Percentiles rank a stretch among this genome's conserved stretches.
Conservation (phyloP, 441 rosid genomes). For the Populus hybrid region DNA sequence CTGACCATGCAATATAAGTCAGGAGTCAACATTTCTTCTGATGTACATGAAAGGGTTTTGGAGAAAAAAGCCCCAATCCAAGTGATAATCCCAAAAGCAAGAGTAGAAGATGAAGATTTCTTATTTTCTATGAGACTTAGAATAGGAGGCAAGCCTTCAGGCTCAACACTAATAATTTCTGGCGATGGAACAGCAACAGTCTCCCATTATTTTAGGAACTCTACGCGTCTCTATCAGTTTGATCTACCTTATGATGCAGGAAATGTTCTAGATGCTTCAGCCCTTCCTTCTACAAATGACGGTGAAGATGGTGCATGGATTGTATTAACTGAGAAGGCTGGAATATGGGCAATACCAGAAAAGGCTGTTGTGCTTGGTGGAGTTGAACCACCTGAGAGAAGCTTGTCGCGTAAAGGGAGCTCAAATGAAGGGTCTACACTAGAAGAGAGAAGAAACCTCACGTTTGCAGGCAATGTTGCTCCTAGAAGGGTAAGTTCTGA, state of each 20-base stretch:
- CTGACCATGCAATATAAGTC: slow-evolving; percentile 79
- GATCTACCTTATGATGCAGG: slow-evolving; percentile 96
- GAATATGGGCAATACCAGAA: slow-evolving; percentile 98
- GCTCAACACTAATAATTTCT: slow-evolving; percentile 77
- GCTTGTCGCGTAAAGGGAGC: slow-evolving; percentile 90
- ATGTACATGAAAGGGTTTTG: too few species aligned
- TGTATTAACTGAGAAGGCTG: slow-evolving; percentile 89
- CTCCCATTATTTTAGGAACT: slow-evolving; percentile 61
- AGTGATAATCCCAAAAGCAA: too few species aligned
- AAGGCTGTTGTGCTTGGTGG: slow-evolving; percentile 83
- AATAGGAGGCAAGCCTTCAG: slow-evolving; percentile 15
- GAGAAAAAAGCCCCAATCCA: too few species aligned
- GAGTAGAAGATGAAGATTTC: too few species aligned
- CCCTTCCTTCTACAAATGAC: slow-evolving; percentile 70
- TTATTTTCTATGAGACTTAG: too few species aligned
- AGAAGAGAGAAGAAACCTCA: slow-evolving; percentile 59
- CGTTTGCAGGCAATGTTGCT: slow-evolving; percentile 44
- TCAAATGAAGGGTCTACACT: slow-evolving; percentile 67
- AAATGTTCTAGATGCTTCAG: slow-evolving; percentile 90
- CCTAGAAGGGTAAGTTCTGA: slow-evolving; percentile 63
- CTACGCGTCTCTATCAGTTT: slow-evolving; percentile 83
- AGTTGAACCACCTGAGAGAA: slow-evolving; percentile 93
- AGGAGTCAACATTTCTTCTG: slow-evolving; percentile 23
- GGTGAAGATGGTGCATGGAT: slow-evolving; percentile 91
- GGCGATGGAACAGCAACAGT: slow-evolving; percentile 97